A percentile compares a stretch with the other conserved stretches of the same genome.
phyloP scores from a whole-genome alignment of 2,329 filamentous ascomycete species.

The Ceratocystis papillata region DNA sequence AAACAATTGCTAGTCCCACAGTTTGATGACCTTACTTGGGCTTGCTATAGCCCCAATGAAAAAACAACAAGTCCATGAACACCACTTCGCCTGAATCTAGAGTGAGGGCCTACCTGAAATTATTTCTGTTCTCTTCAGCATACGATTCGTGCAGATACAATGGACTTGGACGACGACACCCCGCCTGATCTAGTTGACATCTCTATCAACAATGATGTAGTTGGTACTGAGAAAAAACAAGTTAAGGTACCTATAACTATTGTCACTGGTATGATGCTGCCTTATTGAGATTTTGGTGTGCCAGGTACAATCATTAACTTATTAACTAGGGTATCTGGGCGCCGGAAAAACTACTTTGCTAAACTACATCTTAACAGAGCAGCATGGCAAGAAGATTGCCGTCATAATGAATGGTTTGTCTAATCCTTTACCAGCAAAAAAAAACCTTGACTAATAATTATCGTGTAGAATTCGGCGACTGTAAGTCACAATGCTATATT shows the following conservation, averaged over 20 bases:
- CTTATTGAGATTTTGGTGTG: neutral
- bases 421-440: neutral
- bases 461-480: conserved; percentile 65
- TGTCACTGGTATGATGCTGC: conserved; percentile 51
- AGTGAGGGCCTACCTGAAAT: too few species aligned
- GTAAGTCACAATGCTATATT: conserved; percentile 38
- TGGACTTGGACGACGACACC: conserved; percentile 56
- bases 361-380: conserved; percentile 89
- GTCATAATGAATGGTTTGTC: conserved; percentile 78
- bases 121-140: too few species aligned
- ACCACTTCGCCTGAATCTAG: too few species aligned
- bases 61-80: too few species aligned
- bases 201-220: conserved; percentile 33
- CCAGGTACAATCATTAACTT: neutral
- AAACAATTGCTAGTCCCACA: too few species aligned
- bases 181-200: conserved; percentile 52
- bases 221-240: conserved; percentile 37
- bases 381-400: conserved; percentile 95
- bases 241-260: conserved; percentile 75
- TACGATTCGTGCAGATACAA: conserved; percentile 29
- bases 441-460: conserved; percentile 23
- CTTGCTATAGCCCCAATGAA: too few species aligned
- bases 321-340: conserved; percentile 66
- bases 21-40: too few species aligned
- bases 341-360: conserved; percentile 91